Base-by-base conservation (phyloP, 2,329 filamentous ascomycete genomes). In the Basipetospora chlamydospora region DNA sequence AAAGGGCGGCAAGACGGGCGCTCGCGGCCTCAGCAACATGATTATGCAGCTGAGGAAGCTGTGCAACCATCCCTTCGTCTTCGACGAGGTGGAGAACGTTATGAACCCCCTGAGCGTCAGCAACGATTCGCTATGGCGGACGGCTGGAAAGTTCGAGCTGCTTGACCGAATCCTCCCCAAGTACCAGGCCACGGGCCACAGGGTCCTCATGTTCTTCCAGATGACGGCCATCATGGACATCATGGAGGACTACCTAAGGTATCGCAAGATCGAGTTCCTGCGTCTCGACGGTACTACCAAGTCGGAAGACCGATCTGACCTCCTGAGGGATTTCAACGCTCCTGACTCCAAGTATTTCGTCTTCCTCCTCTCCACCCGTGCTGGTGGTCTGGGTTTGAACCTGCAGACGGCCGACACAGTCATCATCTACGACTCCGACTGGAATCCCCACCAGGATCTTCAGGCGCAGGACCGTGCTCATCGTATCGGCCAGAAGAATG, bases 181-280 rank as follows among this genome's bases (percentile, higher is more conserved):
- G 60, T 96, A 98, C 58, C 74, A 83, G 47, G 77, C 72, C 3
- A 87, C 84, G 2, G 85, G 85, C 12, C 90, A 98, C 73, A 81
- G 90, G 58, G 86, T 96, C 20, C 68, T 98, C 56, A 96, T 98
- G 82, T 98, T 98, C 72, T 98, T 98, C 70, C 90, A 98, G 57
- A 98, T 98, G 90, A 98, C 90, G 4, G 87, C 93, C 43, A 98
- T 98, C 54, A 98, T 98, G 90, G 94, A 98, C 60, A 98, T 98
- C 51, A 96, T 98, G 90, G 90, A 98, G 49, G 90, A 98, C 55
- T 98, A 93, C 56, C 61, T 98, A 43, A 80, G 88, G 3, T 80
- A 85, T 51, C 74, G 84, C 44, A 80, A 79, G 32, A 68, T 94
- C 46, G 70, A 81, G 50, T 98, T 93, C 54, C 69, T 98, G 46